Evolutionary conservation across 2,329 filamentous ascomycete genomes (phyloP), one percentile per base, ranked within the genome.

Genomic region (Fusarium illudens): DNA sequence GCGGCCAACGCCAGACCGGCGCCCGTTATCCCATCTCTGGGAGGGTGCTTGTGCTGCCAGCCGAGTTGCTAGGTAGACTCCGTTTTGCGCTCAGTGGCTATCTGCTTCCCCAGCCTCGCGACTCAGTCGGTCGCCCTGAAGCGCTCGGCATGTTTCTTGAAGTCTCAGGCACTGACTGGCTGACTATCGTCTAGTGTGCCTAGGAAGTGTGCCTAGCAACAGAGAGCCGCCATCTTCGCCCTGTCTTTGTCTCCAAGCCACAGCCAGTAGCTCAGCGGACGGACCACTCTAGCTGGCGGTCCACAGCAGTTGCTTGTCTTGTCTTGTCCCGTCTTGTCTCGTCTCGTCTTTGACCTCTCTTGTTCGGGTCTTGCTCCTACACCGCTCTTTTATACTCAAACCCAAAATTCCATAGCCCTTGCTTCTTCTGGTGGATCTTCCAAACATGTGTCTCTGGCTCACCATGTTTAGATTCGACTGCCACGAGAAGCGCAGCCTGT

Each of bases 311-410:
- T 64, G 37, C 29, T 58, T 55, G 63, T 42, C 67, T 55, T 64
- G 65, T 65, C 67, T 65, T 57, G 68, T 65, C 65, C 63, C 60
- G 59, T 58, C 62, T 64, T 55, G 68, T 67, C 68, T 70, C 62
- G 53, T 64, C 67, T 69, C 52, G 62, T 61, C 56, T 64, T 62
- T 58, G 52, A 63, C 63, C 51, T 72, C 51, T 62, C 63, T 64
- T 42, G 63, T 70, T 68, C 42, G 53, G 64, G 56, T 58, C 65
- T 63, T 37, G 60, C 49, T 66, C 46, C 70, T 69, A 68, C 71
- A 73, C 71, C 71, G 71, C 71, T 73, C 58, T 73, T 73, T 73
- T 61, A 68, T 62, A 19, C 54, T 67, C 55, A 66, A 66, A 70
- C 64, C 62, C 62, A 61, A 67, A 68, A 64, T 67, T 65, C 39